Percentiles rank a stretch among this genome's conserved stretches.
Conservation (phyloP, 2,329 filamentous ascomycete species). For the Xylaria sp. region DNA sequence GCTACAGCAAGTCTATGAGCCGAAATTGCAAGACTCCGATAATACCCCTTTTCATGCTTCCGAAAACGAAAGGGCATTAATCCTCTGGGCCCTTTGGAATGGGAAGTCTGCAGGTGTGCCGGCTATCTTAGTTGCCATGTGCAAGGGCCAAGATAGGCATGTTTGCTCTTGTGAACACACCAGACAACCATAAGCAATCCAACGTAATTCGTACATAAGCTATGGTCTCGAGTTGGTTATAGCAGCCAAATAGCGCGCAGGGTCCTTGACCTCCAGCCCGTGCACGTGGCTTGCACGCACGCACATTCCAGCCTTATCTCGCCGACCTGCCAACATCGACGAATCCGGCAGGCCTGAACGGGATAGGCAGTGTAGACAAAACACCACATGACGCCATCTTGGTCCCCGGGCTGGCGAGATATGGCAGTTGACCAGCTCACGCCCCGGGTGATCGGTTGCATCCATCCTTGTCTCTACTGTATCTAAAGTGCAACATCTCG, state of each 20-base stretch:
- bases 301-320: slow-evolving; percentile 29
- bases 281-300: slow-evolving; percentile 26
- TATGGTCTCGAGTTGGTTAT: not conserved
- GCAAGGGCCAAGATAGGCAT: too few species aligned
- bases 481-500: slow-evolving; percentile 6
- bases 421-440: slow-evolving; percentile 19
- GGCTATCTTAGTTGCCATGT: not conserved
- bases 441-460: slow-evolving; percentile 8
- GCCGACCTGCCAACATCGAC: slow-evolving; percentile 20
- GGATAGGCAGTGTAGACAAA: slow-evolving; percentile 25
- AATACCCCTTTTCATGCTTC: not conserved
- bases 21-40: not conserved
- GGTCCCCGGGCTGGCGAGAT: not conserved
- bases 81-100: not conserved
- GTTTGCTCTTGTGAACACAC: not conserved
- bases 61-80: not conserved
- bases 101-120: not conserved
- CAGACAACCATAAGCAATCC: not conserved
- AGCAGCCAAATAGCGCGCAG: not conserved
- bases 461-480: not conserved
- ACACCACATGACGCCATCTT: slow-evolving; percentile 34
- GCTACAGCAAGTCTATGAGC: not conserved
- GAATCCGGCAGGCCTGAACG: slow-evolving; percentile 35
- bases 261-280: slow-evolving; percentile 7
- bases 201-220: not conserved